phyloP scores from a whole-genome alignment of 176 grass and related monocot genomes.

The Olyra latifolia region DNA sequence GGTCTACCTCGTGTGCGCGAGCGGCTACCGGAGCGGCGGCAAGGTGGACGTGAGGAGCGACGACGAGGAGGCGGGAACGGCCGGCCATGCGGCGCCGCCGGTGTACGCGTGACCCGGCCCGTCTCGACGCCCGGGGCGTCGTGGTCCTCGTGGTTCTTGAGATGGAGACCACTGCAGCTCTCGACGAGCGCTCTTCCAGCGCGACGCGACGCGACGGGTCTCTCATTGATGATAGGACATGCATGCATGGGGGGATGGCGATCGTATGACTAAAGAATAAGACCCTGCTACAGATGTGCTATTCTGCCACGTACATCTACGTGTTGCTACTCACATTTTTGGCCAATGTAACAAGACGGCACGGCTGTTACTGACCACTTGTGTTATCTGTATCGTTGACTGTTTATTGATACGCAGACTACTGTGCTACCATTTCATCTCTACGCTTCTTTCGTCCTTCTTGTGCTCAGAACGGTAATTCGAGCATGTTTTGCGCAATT shows the following conservation, averaged over 20 bases:
- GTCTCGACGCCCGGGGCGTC: not conserved
- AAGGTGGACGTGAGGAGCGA: constrained; percentile 53
- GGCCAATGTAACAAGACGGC: constrained; percentile 29
- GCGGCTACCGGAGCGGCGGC: constrained; percentile 45
- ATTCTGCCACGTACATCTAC: not conserved
- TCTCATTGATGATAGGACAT: constrained; percentile 49
- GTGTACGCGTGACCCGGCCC: not conserved
- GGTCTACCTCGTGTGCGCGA: constrained; percentile 61
- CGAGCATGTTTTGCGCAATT: no score
- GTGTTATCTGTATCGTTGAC: constrained; percentile 4
- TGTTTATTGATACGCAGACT: not conserved
- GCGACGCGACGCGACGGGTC: constrained; percentile 17
- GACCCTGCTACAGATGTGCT: not conserved
- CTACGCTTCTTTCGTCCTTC: not conserved
- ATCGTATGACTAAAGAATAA: constrained; percentile 38
- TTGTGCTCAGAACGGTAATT: not conserved
- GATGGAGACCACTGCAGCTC: constrained; percentile 22
- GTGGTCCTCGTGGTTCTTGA: constrained; percentile 38
- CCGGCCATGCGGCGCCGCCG: not conserved
- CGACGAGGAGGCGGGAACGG: constrained; percentile 26
- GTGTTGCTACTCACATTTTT: constrained; percentile 20
- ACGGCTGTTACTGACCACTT: constrained; percentile 32
- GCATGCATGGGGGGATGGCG: not conserved
- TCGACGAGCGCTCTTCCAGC: not conserved
- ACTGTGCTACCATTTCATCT: not conserved